Evolutionary conservation across 257 asterid genomes (phyloP), one percentile per base, ranked within the genome.

Genomic region (Plantago ovata): DNA sequence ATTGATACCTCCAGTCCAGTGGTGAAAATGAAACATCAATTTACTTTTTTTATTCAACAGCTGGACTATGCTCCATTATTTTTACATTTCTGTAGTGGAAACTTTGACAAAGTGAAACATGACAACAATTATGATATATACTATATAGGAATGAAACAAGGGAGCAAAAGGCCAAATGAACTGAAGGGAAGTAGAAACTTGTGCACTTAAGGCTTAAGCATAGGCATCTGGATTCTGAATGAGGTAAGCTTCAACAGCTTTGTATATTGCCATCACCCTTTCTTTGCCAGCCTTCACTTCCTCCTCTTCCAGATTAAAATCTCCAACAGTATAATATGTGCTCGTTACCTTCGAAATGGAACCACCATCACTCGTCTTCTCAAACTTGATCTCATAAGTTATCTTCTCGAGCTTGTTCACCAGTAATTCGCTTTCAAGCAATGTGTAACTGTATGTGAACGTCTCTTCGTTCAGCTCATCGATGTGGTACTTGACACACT

Each of bases 251-350:
- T 72, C 81, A 10, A 64, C 67, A 64, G 64, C 72, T 41, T 68
- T 71, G 53, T 64, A 67, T 38, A 68, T 38, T 19, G 18, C 72
- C 60, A 53, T 39, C 10, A 68, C 72, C 51, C 12, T 61, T 45
- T 68, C 77, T 68, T 75, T 71, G 21, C 75, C 67, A 9, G 74
- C 70, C 66, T 70, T 75, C 38, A 75, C 60, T 2, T 58, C 74
- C 2, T 66, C 73, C 43, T 75, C 77, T 8, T 45, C 60, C 32
- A 75, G 70, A 18, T 15, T 19, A 36, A 64, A 56, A 41, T 68
- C 77, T 13, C 68, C 75, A 24, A 14, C 8, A 0, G 74, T 71
- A 19, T 75, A 55, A 49, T 66, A 75, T 56, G 56, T 63, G 67
- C 62, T 68, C 6, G 66, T 67, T 28, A 64, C 66, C 65, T 49